Base-by-base conservation (phyloP, 129 eudicot species). In the Sambucus nigra region DNA sequence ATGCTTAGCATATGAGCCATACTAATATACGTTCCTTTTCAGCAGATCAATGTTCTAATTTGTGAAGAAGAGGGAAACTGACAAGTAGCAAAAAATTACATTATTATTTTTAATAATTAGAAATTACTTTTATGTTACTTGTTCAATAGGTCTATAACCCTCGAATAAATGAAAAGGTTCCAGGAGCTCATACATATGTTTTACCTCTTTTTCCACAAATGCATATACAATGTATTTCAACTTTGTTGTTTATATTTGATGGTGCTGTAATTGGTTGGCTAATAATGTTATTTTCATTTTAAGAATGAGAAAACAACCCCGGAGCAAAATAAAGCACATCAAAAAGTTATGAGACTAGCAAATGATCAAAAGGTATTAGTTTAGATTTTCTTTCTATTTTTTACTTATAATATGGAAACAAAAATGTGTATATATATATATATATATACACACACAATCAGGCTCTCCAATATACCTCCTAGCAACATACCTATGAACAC, bases 281-380 rank as follows among this genome's bases (percentile, higher is more conserved):
- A n/a, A n/a, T 18, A 13, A n/a, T n/a, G 9, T 21, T 23, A 26
- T n/a, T 49, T 35, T 16, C 26, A 22, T 7, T 59, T 48, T 24
- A 26, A 73, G 74, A 66, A 73, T 65, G 80, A 69, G 48, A 49
- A 32, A 24, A 76, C 76, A 13, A 47, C 47, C 2, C 0, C 38
- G 57, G 76, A 69, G 45, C 69, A 75, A 40, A 65, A 65, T 68
- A 69, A 60, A 47, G 71, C 76, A 25, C 76, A 69, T 51, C 69
- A 75, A 57, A 64, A 57, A 3, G 56, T 75, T 22, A 5, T 75
- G 33, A 63, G 27, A 54, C 58, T 75, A 61, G 76, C 63, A 17
- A 66, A 75, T 47, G 57, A 45, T 10, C 81, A 75, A 9, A 54
- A 65, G 72, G 81, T 65, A 33, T 2, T 45, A 17, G n/a, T n/a